Evolutionary conservation across 2,329 filamentous ascomycete genomes (phyloP), one percentile per base, ranked within the genome.

Genomic region (Colletotrichum magnum): DNA sequence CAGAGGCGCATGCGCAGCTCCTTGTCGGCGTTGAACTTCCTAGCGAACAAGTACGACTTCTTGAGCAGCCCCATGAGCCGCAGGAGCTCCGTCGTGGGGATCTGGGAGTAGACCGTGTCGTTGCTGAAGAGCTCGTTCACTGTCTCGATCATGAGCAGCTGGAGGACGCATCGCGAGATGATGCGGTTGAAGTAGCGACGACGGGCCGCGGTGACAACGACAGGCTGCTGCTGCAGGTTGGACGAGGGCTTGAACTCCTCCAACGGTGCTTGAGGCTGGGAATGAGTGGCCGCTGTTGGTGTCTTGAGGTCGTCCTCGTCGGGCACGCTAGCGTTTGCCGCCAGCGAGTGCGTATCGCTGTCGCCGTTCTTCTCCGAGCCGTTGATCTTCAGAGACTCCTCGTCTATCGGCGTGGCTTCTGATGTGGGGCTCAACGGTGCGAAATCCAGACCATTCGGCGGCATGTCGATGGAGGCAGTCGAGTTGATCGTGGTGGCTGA

Each of bases 81-180:
- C 21, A 99, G 86, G 0, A 99, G 89, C 77, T 98, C 94, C 10
- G 89, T 84, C 0, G 94, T 97, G 0, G 96, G 97, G 47, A 99
- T 99, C 78, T 97, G 91, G 6, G 91, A 87, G 78, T 99, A 99
- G 16, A 99, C 97, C 1, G 93, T 90, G 77, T 98, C 95, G 80
- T 98, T 99, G 74, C 94, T 97, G 84, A 99, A 99, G 57, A 99
- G 90, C 80, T 99, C 97, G 76, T 97, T 97, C 50, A 99, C 97
- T 0, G 97, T 99, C 80, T 99, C 97, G 75, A 99, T 99, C 94
- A 99, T 99, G 72, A 99, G 90, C 2, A 99, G 89, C 80, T 99
- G 97, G 9, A 99, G 86, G 4, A 99, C 97, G 78, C 96, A 99
- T 73, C 97, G 95, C 15, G 95, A 98, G 80, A 99, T 99, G 80